Evolutionary conservation across 2,329 filamentous ascomycete species (phyloP).

Genomic region (Catunica adiposa): DNA sequence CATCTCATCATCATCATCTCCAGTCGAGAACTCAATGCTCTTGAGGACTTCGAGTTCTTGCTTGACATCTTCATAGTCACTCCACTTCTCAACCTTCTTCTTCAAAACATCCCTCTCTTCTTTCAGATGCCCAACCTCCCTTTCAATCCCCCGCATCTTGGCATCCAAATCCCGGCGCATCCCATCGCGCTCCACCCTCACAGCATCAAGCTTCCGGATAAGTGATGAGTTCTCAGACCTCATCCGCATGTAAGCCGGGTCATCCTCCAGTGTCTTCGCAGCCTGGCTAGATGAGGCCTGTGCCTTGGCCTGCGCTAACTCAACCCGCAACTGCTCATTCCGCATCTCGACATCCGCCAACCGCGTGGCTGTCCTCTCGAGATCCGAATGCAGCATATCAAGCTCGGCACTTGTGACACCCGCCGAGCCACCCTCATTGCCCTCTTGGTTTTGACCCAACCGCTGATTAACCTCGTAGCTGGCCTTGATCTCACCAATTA

Average conservation of each 20-base stretch:
- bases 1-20: conserved; percentile 51
- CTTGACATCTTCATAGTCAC: conserved; percentile 91
- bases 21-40: conserved; percentile 92
- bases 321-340: conserved; percentile 81
- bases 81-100: conserved; percentile 70
- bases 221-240: conserved; percentile 87
- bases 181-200: conserved; percentile 67
- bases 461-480: conserved; percentile 93
- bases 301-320: conserved; percentile 78
- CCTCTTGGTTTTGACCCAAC: conserved; percentile 53
- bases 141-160: conserved; percentile 61
- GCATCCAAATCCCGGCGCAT: conserved; percentile 61
- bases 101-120: conserved; percentile 69
- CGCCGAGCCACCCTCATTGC: conserved; percentile 37
- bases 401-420: conserved; percentile 74
- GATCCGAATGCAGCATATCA: conserved; percentile 79
- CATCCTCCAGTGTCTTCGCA: conserved; percentile 57
- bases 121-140: conserved; percentile 56
- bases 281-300: conserved; percentile 40
- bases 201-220: conserved; percentile 70
- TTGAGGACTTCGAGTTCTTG: conserved; percentile 92
- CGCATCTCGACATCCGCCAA: conserved; percentile 83
- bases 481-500: conserved; percentile 88
- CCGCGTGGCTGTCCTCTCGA: conserved; percentile 75
- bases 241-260: conserved; percentile 73